phyloP scores from a whole-genome alignment of 495 filamentous ascomycete species.

The Viridothelium virens region DNA sequence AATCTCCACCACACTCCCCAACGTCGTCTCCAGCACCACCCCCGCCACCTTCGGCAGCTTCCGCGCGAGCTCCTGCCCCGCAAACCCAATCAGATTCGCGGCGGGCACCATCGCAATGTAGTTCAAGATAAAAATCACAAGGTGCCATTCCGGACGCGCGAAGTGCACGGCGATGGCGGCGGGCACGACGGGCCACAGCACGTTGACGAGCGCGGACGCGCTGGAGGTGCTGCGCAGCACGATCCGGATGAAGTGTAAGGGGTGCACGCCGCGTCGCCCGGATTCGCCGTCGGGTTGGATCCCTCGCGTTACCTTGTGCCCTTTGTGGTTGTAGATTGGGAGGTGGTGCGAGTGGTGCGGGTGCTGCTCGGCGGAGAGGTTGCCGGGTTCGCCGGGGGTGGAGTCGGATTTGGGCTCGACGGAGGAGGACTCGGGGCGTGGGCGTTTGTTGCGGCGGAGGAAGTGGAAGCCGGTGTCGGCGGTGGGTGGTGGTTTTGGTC shows the following conservation, averaged over 20 bases:
- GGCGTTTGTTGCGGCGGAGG: conserved; percentile 10
- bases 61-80: conserved; percentile 68
- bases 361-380: not conserved
- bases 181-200: conserved; percentile 71
- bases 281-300: conserved; percentile 57
- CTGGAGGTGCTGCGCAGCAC: conserved; percentile 52
- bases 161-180: conserved; percentile 60
- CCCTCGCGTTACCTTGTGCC: conserved; percentile 38
- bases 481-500: not conserved
- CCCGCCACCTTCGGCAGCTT: conserved; percentile 35
- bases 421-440: not conserved
- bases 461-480: conserved; percentile 3
- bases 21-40: conserved; percentile 26
- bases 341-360: conserved; percentile 8
- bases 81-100: conserved; percentile 82
- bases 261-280: conserved; percentile 55
- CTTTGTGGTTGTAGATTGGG: conserved; percentile 34
- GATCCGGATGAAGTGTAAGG: conserved; percentile 51
- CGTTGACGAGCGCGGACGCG: conserved; percentile 50
- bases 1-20: conserved; percentile 27
- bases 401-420: not conserved
- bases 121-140: conserved; percentile 61
- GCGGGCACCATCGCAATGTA: conserved; percentile 82
- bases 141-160: conserved; percentile 49
- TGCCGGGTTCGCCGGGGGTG: not conserved